Percentiles rank a stretch among this genome's conserved stretches.
Conservation (phyloP, 129 eudicot genomes). For the Pseudognaphalium luteoalbum region DNA sequence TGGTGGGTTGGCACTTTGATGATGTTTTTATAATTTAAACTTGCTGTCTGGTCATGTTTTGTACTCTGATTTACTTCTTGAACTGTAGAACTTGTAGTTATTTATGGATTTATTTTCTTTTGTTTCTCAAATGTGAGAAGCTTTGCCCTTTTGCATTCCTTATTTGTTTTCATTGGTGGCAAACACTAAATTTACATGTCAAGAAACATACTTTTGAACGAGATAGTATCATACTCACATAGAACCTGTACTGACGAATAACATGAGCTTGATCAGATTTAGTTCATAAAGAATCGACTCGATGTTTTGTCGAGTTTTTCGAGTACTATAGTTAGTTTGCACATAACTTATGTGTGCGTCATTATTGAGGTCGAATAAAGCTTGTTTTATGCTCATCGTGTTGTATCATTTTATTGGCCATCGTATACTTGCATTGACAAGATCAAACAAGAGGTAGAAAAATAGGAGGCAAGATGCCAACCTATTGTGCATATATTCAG, state of each 20-base stretch:
- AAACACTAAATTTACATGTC: neutral
- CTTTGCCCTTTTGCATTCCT: neutral
- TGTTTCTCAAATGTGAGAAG: neutral
- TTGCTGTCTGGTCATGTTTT: slow-evolving; percentile 8
- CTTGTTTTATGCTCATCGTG: neutral
- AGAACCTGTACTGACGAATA: neutral
- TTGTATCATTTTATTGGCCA: neutral
- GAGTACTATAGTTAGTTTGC: neutral
- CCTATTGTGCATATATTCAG: too few relatives aligned
- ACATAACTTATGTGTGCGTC: neutral
- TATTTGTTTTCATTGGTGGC: neutral
- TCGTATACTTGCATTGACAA: neutral
- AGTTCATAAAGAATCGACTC: neutral
- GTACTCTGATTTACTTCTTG: slow-evolving; percentile 21
- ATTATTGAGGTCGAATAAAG: neutral
- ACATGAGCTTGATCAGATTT: neutral
- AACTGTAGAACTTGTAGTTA: slow-evolving; percentile 30
- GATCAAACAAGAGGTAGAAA: neutral
- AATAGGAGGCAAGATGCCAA: too few relatives aligned
- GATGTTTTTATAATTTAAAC: neutral
- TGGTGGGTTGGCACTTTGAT: slow-evolving; percentile 13
- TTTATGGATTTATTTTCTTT: slow-evolving; percentile 14
- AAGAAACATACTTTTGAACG: neutral
- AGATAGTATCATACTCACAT: neutral
- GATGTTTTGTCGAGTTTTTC: neutral